Base-by-base conservation (phyloP, 495 filamentous ascomycete species). In the Glarea lozoyensis region DNA sequence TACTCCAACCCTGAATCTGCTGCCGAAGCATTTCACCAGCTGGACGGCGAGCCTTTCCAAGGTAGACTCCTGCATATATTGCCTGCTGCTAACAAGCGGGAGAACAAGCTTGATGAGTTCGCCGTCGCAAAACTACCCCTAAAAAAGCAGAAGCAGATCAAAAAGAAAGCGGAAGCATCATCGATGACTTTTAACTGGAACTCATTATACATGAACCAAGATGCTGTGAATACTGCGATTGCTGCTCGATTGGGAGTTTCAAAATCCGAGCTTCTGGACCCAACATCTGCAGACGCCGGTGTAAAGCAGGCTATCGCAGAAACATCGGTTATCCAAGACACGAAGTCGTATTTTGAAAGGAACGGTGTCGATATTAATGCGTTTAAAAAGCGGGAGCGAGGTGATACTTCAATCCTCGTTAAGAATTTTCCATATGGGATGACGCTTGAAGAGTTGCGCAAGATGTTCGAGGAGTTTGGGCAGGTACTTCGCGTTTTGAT, bases 221-320 rank as follows among this genome's bases (percentile, higher is more conserved):
- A 99, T 70, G 86, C 92, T 31, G 89, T 97, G 29, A 88, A 96
- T 63, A 83, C 85, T 31, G 90, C 88, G 11, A 76, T 95, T 33
- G 84, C 93, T 29, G 76, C 86, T 55, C 81, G 89, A 42, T 66
- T 97, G 4, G 88, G 88, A 12, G 73, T 97, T 19, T 78, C 82
- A 12, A 99, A 97, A 65, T 75, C 85, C 7, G 88, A 95, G 43
- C 59, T 99, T 18, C 67, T 99, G 29, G 88, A 99, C 61, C 92
- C 92, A 6, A 94, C 93, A 1, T 94, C 83, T 43, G 80, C 90
- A 30, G 85, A 93, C 59, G 88, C 89, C 40, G 90, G 87, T 27
- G 85, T 97, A 29, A 94, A 90, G 64, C 92, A 97, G 66, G 92
- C 92, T 29, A 84, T 94, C 59, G 92, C 93, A 27, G 92, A 99